Evolutionary conservation across 805 yeast genomes (phyloP), one percentile per base, ranked within the genome.

Genomic region (Yarrowia osloensis): DNA sequence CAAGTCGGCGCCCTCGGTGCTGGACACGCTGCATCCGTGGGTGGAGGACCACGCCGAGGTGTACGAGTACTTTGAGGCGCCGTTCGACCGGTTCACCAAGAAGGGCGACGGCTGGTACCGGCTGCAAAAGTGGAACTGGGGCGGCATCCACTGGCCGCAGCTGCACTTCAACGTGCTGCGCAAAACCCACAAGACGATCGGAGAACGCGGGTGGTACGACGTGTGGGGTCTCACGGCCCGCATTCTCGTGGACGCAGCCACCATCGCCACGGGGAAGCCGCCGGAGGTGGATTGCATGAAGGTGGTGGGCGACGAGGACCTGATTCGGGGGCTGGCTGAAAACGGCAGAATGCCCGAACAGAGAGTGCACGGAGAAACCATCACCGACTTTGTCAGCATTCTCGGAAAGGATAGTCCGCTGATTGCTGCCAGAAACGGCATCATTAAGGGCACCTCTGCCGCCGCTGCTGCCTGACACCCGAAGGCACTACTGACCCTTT

Each of bases 151-250:
- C 26, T 73, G 77, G 73, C 71, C 74, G 29, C 77, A 76, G 70
- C 77, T 75, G 61, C 74, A 73, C 63, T 77, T 77, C 68, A 54
- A 72, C 12, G 69, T 77, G 6, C 69, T 67, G 15, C 68, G 74
- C 0, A 67, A 69, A 3, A 46, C 66, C 0, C 70, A 70, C 19
- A 76, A 75, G 66, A 35, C 62, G 13, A 70, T 76, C 0, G 78
- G 78, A 17, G 77, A 75, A 37, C 71, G 73, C 1, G 71, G 71
- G 21, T 71, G 70, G 66, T 70, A 73, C 65, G 71, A 71, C 8
- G 78, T 80, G 7, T 79, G 82, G 82, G 82, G 82, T 0, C 69
- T 79, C 24, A 79, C 82, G 1, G 82, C 82, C 4, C 74, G 78
- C 39, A 77, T 80, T 6, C 74, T 79, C 22, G 70, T 79, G 1